Conservation (phyloP, 257 asterid species). For the Capsicum rhomboideum region DNA sequence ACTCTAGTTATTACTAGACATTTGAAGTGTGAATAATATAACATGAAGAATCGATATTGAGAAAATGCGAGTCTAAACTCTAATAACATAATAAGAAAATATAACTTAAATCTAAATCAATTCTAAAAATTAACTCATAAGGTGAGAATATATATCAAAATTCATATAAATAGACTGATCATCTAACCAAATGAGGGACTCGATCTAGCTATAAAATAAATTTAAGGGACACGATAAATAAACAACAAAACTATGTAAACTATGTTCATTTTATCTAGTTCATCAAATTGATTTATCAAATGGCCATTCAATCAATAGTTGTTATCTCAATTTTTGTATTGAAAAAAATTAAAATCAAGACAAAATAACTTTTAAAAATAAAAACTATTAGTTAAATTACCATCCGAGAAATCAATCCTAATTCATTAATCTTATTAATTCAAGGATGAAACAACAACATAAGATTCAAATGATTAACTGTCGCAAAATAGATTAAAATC, state of each 20-base stretch:
- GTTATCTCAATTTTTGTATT: background rate
- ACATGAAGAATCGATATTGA: background rate
- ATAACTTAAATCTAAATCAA: no score
- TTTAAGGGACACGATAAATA: background rate
- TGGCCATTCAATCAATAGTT: no score
- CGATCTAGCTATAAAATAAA: background rate
- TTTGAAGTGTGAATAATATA: no score
- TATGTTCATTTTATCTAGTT: background rate
- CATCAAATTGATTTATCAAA: no score
- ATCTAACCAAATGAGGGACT: background rate
- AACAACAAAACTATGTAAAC: background rate
- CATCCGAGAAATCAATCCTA: background rate
- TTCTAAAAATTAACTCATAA: no score
- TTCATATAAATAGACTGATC: no score
- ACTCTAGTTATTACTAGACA: background rate
- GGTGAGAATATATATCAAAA: no score
- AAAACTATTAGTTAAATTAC: background rate
- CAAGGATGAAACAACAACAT: background rate
- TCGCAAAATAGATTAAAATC: background rate
- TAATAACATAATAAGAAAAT: background rate
- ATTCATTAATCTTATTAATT: background rate
- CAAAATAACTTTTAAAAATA: no score
- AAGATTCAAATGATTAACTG: background rate
- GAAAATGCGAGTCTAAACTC: background rate
- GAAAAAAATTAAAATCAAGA: no score